Evolutionary conservation across 2,329 filamentous ascomycete genomes (phyloP).

Genomic region (Aureobasidium sp.): DNA sequence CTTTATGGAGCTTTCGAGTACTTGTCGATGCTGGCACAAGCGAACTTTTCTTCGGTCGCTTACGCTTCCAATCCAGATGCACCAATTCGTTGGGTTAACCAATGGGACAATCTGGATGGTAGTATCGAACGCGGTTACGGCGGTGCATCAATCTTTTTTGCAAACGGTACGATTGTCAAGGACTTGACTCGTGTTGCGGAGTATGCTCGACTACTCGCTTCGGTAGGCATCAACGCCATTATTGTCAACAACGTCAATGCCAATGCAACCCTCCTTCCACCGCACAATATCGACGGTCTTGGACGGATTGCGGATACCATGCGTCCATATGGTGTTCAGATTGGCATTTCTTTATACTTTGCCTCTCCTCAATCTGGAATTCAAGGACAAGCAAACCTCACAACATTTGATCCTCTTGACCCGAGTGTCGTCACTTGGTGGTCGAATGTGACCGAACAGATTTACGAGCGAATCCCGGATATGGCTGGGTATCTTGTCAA

Average conservation of each 20-base stretch:
- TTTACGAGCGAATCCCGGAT: constrained; percentile 71
- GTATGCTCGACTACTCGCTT: constrained; percentile 73
- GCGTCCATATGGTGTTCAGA: constrained; percentile 71
- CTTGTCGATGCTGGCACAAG: constrained; percentile 69
- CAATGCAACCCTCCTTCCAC: constrained; percentile 62
- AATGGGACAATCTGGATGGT: constrained; percentile 78
- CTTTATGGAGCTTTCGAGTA: constrained; percentile 77
- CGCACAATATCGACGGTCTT: constrained; percentile 67
- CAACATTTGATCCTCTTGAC: constrained; percentile 73
- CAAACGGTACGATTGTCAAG: constrained; percentile 59
- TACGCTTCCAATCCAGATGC: constrained; percentile 63
- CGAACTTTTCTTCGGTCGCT: constrained; percentile 55
- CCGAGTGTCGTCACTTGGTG: constrained; percentile 67
- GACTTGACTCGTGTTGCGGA: constrained; percentile 66
- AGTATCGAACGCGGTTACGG: constrained; percentile 75
- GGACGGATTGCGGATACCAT: constrained; percentile 69
- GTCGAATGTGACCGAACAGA: constrained; percentile 62
- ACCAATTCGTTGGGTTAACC: constrained; percentile 74
- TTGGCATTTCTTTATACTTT: constrained; percentile 75
- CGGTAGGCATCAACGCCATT: constrained; percentile 71
- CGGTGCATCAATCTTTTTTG: constrained; percentile 75
- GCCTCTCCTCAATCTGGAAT: constrained; percentile 63
- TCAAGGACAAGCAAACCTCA: constrained; percentile 50
- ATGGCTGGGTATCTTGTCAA: constrained; percentile 76
- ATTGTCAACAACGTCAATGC: constrained; percentile 80